Evolutionary conservation across 495 filamentous ascomycete species (phyloP).

Genomic region (Annulohypoxylon moriforme): DNA sequence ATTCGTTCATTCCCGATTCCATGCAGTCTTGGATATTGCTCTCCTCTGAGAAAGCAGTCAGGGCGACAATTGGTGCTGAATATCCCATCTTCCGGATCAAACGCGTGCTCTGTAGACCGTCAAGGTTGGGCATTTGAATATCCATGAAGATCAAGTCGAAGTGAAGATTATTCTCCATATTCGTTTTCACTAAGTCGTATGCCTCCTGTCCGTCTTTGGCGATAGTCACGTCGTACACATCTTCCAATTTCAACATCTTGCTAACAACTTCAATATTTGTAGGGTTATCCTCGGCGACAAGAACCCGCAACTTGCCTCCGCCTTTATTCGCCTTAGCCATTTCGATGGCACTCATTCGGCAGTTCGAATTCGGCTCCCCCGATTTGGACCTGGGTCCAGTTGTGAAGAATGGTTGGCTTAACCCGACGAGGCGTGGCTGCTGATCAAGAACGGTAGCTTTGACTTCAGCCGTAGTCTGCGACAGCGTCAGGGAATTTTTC

Average conservation of each 20-base stretch:
- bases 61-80: slow-evolving; percentile 86
- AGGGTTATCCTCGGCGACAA: slow-evolving; percentile 95
- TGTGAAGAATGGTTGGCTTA: slow-evolving; percentile 89
- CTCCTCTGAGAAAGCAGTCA: slow-evolving; percentile 91
- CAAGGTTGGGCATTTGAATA: slow-evolving; percentile 93
- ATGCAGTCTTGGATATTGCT: slow-evolving; percentile 88
- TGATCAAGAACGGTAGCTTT: slow-evolving; percentile 55
- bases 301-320: slow-evolving; percentile 75
- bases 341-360: slow-evolving; percentile 57
- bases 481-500: slow-evolving; percentile 44
- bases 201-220: slow-evolving; percentile 92
- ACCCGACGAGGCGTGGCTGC: slow-evolving; percentile 81
- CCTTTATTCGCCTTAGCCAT: slow-evolving; percentile 65
- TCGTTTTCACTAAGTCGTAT: slow-evolving; percentile 82
- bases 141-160: slow-evolving; percentile 96
- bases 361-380: slow-evolving; percentile 46
- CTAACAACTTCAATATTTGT: slow-evolving; percentile 94
- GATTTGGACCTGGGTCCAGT: slow-evolving; percentile 55
- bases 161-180: slow-evolving; percentile 74
- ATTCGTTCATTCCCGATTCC: slow-evolving; percentile 79
- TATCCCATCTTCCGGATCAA: slow-evolving; percentile 89
- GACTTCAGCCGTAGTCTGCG: slow-evolving; percentile 47
- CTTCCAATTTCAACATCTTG: slow-evolving; percentile 66
- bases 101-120: slow-evolving; percentile 88
- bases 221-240: slow-evolving; percentile 76